phyloP scores from a whole-genome alignment of 1,139 yeast genomes.

The Protomyces arabidopsidicola region DNA sequence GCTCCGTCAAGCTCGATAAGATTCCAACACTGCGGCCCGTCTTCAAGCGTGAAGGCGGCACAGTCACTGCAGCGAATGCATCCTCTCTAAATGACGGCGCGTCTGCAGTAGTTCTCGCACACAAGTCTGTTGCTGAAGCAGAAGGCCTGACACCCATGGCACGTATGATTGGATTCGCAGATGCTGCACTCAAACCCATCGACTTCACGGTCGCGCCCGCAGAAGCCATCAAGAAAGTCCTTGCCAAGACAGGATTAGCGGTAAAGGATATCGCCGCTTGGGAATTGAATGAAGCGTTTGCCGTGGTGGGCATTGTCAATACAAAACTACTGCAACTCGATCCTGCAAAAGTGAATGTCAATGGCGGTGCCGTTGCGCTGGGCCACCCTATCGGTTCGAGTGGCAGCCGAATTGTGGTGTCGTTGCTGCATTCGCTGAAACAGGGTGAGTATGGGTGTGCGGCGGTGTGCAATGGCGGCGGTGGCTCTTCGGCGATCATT shows the following conservation, averaged over 20 bases:
- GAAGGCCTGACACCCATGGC: constrained; percentile 63
- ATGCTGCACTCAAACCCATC: constrained; percentile 85
- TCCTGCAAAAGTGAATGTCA: constrained; percentile 68
- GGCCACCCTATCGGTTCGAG: constrained; percentile 96
- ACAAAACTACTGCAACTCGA: constrained; percentile 59
- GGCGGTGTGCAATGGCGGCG: constrained; percentile 96
- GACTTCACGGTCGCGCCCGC: constrained; percentile 94
- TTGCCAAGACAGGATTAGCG: constrained; percentile 51
- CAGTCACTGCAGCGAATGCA: constrained; percentile 92
- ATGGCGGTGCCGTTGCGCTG: constrained; percentile 94
- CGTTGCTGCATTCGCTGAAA: constrained; percentile 63
- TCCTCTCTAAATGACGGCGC: constrained; percentile 93
- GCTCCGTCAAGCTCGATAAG: constrained; percentile 63
- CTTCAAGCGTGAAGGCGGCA: constrained; percentile 63
- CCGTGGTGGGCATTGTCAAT: constrained; percentile 88
- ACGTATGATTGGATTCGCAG: constrained; percentile 82
- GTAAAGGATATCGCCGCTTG: constrained; percentile 56
- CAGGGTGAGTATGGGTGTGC: constrained; percentile 91
- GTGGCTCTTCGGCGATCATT: constrained; percentile 89
- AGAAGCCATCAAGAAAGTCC: constrained; percentile 81
- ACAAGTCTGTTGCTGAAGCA: constrained; percentile 67
- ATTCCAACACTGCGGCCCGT: constrained; percentile 82
- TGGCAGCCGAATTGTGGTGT: constrained; percentile 85
- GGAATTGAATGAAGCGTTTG: constrained; percentile 90
- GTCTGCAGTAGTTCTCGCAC: constrained; percentile 78